Base-by-base conservation (phyloP, 1,284 basidiomycete species). In the Ceratobasidium theobromae region DNA sequence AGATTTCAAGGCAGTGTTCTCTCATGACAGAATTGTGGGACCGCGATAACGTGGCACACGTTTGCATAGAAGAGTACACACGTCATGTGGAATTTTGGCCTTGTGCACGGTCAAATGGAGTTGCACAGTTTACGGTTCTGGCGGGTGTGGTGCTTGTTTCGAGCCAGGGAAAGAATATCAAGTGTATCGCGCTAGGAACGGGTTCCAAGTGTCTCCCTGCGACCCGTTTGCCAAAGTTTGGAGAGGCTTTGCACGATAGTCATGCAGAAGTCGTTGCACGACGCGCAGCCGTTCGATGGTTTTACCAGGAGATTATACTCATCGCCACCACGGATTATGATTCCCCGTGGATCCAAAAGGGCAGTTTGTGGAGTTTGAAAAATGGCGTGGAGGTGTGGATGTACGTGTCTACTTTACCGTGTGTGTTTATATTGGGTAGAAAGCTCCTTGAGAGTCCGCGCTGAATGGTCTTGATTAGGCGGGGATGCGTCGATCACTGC, bases 201-300 rank as follows among this genome's bases (percentile, higher is more conserved):
- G 95, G 95, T 6, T 88, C 89, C 6, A 97, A 96, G 78, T 93
- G 91, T 71, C 82, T 95, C 0, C 92, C 95, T 0, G 82, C 79
- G 12, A 72, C 76, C 1, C 81, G 81, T 53, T 79, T 93, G 0
- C 86, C 91, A 0, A 72, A 75, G 1, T 77, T 80, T n/a, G 95
- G 95, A 0, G 91, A 97, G 72, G 82, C 86, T 0, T 70, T 98
- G 27, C 93, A 96, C 73, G 95, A 98, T 73, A 87, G 84, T 53
- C 95, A 98, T 75, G 95, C 95, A 2, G 95, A 98, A 76, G 83
- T 96, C 16, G 80, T 97, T 14, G 92, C 93, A 0, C 81, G 92
- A 28, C 82, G 95, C 18, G 88, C 88, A 1, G 86, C 89, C 1
- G 74, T 89, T 38, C 82, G 86, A n/a, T 98, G 92, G 92, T 77